phyloP scores from a whole-genome alignment of 768 basidiomycete species.

The Suillus subalutaceus region DNA sequence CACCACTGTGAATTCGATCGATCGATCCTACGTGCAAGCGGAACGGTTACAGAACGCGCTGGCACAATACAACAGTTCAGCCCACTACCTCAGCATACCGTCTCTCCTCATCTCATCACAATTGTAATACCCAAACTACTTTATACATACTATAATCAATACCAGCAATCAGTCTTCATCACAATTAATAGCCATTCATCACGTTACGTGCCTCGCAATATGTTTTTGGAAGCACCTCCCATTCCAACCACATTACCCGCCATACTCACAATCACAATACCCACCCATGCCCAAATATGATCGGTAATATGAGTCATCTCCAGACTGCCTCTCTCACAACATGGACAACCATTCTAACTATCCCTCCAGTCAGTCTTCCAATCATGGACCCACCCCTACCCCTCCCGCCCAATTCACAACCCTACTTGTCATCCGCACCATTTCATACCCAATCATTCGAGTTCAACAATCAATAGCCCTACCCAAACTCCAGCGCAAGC shows the following conservation, averaged over 20 bases:
- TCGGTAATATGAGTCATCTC: conserved; percentile 29
- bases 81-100: conserved; percentile 26
- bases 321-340: conserved; percentile 15
- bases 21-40: too few relatives aligned
- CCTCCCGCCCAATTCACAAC: conserved; percentile 1
- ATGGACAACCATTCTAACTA: conserved; percentile 21
- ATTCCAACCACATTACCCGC: conserved; percentile 22
- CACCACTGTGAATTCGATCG: too few relatives aligned
- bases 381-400: conserved; percentile 23
- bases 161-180: conserved; percentile 22
- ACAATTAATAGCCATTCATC: conserved; percentile 28
- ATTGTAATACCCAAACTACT: too few relatives aligned
- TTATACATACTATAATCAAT: too few relatives aligned
- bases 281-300: conserved; percentile 17
- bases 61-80: conserved; percentile 18
- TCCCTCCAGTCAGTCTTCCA: conserved; percentile 32
- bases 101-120: too few relatives aligned
- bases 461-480: conserved; percentile 8
- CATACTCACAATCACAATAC: conserved; percentile 29
- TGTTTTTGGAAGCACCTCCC: conserved; percentile 12
- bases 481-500: neutral
- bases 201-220: conserved; percentile 24
- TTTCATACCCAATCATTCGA: conserved; percentile 7
- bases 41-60: conserved; percentile 17
- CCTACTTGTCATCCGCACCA: conserved; percentile 6